Conservation (phyloP, 2,329 filamentous ascomycete species). For the Rachicladosporium sp. region DNA sequence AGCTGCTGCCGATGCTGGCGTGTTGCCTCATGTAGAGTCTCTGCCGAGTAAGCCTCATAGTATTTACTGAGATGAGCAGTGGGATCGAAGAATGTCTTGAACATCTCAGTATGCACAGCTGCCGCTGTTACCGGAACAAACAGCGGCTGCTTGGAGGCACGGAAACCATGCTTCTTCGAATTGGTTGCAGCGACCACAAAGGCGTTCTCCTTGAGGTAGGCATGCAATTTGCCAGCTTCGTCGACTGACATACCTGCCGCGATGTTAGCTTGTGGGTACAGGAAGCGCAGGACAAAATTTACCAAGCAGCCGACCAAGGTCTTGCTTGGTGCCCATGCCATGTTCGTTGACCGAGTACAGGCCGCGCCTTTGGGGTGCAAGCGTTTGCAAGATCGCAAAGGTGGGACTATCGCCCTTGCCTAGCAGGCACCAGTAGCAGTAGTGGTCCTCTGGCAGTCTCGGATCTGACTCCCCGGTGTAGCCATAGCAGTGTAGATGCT, state of each 20-base stretch:
- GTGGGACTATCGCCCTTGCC: constrained; percentile 8
- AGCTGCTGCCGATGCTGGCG: neutral
- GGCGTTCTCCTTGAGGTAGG: constrained; percentile 10
- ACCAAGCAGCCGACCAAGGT: constrained; percentile 12
- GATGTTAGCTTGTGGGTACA: constrained; percentile 5
- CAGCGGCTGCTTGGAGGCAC: constrained; percentile 9
- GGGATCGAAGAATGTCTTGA: constrained; percentile 17
- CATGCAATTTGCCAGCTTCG: constrained; percentile 8
- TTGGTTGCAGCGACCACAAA: constrained; percentile 11
- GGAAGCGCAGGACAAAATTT: neutral
- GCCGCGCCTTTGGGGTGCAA: constrained; percentile 14
- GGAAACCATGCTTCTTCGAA: constrained; percentile 10
- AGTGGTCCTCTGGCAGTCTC: constrained; percentile 29
- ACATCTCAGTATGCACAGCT: constrained; percentile 12
- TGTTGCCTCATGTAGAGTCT: neutral
- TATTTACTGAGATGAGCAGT: constrained; percentile 8
- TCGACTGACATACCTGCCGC: constrained; percentile 8
- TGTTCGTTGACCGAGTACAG: constrained; percentile 13
- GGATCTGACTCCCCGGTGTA: constrained; percentile 26
- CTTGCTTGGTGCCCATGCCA: constrained; percentile 11
- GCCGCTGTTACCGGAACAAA: constrained; percentile 12
- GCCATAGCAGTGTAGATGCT: constrained; percentile 37
- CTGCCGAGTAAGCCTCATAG: neutral
- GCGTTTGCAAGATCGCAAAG: constrained; percentile 9
- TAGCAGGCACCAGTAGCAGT: constrained; percentile 36